These are phyloP conservation scores for Rhododendron ferrugineum DNA, from an alignment of 148 eudicot species.

Conservation along the genomic window DNA sequence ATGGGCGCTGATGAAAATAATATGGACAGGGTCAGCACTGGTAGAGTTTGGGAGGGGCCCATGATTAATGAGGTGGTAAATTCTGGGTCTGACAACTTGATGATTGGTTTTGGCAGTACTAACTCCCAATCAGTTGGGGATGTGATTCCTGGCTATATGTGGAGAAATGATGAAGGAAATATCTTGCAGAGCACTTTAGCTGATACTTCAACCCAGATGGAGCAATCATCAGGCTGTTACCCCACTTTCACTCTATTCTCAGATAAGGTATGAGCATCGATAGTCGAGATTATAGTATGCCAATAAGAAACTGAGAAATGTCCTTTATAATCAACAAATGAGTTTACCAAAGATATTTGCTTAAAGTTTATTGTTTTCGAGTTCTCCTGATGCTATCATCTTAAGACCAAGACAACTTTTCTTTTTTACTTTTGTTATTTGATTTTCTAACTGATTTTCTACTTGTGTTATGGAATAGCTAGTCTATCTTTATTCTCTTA, in stretches of 20 bases:
- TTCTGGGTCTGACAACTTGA: conserved; percentile 50
- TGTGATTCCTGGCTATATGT: conserved; percentile 42
- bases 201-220: conserved; percentile 45
- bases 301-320: neutral
- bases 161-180: conserved; percentile 59
- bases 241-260: conserved; percentile 46
- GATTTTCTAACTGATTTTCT: neutral
- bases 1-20: conserved; percentile 37
- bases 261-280: conserved; percentile 51
- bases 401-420: neutral
- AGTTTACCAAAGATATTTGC: neutral
- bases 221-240: conserved; percentile 48
- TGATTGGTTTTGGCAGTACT: conserved; percentile 58
- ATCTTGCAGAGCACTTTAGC: conserved; percentile 43
- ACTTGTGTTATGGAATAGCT: neutral
- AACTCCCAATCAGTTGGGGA: conserved; percentile 38
- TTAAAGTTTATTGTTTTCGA: neutral
- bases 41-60: conserved; percentile 46
- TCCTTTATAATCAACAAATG: neutral
- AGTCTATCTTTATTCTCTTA: neutral
- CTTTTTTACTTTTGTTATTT: neutral
- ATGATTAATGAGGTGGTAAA: conserved; percentile 34
- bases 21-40: conserved; percentile 38
- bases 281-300: conserved; percentile 8
- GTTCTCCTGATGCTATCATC: neutral